Conservation (phyloP, 2,329 filamentous ascomycete genomes). For the Microsporum canis region DNA sequence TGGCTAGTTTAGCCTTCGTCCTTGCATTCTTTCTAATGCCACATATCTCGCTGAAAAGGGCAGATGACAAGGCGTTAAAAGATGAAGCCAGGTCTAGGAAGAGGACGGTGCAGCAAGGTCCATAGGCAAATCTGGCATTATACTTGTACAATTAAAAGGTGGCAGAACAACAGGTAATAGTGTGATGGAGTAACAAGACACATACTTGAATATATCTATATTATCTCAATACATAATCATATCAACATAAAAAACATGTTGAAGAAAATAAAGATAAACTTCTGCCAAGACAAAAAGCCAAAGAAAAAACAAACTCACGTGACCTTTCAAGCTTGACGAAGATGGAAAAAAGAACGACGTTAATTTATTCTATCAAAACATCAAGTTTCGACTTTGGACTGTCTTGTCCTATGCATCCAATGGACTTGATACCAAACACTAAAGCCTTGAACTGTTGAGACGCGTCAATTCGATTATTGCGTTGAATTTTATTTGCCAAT, state of each 20-base stretch:
- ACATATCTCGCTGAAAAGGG: constrained; percentile 21
- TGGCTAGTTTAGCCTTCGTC: constrained; percentile 27
- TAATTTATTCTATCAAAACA: not conserved
- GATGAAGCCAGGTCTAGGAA: constrained; percentile 6
- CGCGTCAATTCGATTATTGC: not conserved
- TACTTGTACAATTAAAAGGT: not conserved
- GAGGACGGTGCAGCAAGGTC: not conserved
- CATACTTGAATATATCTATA: too few species aligned
- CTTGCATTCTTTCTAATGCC: constrained; percentile 29
- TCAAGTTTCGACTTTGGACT: not conserved
- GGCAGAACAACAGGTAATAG: not conserved
- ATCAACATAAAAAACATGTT: not conserved
- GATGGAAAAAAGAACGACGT: not conserved
- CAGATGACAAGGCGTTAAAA: constrained; percentile 10
- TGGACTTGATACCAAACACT: not conserved
- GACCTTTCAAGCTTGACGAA: not conserved
- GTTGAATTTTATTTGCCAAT: not conserved
- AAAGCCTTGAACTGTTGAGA: not conserved
- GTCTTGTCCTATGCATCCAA: not conserved
- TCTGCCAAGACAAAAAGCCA: not conserved
- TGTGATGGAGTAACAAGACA: too few species aligned
- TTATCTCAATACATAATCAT: too few species aligned
- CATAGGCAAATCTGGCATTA: too few species aligned
- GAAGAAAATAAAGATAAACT: not conserved
- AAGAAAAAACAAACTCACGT: not conserved